Evolutionary conservation across 805 yeast species (phyloP).

Genomic region (Lipomyces kockii): DNA sequence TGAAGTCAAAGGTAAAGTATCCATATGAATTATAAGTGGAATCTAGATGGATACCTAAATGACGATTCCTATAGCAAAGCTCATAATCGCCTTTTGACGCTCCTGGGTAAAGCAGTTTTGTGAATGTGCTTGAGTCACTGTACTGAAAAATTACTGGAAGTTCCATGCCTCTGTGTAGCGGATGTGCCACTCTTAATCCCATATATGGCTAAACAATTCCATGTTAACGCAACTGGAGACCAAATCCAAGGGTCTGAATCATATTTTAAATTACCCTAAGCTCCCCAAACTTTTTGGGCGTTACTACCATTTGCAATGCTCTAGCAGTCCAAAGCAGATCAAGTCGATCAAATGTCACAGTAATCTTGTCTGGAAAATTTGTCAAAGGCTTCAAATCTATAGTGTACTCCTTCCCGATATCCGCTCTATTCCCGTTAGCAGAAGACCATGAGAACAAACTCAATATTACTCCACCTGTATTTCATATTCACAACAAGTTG

Average conservation of each 20-base stretch:
- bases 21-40: slow-evolving; percentile 5
- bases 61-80: neutral
- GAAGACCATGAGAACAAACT: neutral
- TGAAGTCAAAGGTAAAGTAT: slow-evolving; percentile 3
- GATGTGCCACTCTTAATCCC: slow-evolving; percentile 1
- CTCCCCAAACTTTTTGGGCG: neutral
- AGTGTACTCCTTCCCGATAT: slow-evolving; percentile 4
- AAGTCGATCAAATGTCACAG: slow-evolving; percentile 6
- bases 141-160: slow-evolving; percentile 9
- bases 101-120: slow-evolving; percentile 11
- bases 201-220: neutral
- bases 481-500: neutral
- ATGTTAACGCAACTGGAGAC: neutral
- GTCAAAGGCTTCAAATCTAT: neutral
- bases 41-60: slow-evolving; percentile 1
- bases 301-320: slow-evolving; percentile 8
- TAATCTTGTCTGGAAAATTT: neutral
- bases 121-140: neutral
- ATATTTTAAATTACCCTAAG: neutral
- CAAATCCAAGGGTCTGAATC: neutral
- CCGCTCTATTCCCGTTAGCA: neutral
- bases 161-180: neutral
- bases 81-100: neutral
- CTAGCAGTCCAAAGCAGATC: slow-evolving; percentile 12
- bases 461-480: neutral